Evolutionary conservation across 108 stramenopile genomes (phyloP), one percentile per base, ranked within the genome.

Genomic region (Cyclotella kingstonii): DNA sequence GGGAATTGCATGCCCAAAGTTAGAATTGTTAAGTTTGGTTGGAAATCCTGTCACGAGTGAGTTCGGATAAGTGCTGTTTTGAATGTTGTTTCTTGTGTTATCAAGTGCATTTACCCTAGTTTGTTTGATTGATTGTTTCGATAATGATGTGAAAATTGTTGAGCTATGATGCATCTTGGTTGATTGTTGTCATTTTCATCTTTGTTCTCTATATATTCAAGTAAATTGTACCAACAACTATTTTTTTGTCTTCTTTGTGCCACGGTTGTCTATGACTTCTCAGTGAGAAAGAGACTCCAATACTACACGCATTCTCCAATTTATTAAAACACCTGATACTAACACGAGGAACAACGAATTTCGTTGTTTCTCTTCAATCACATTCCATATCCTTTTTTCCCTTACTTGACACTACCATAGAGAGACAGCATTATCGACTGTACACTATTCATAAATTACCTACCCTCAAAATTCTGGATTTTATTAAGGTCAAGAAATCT

Each of bases 1-100:
- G 45, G 90, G 81, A 21, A 54, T 77, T 49, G 90, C 85, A 15
- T 89, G 79, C 69, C 51, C 74, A 29, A 82, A 84, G 48, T 71
- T 92, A 38, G 75, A 88, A 65, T 75, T 79, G 61, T 64, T 92
- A 45, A 80, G 66, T 51, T 76, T 92, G 40, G 53, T 49, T 35
- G 85, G 85, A 19, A 92, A 92, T 72, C 85, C 90, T 45, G 85
- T 92, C 5, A 85, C 85, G 53, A 77, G 85, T 88, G 74, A 87
- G 86, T 87, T 40, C 79, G 80, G 15, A 55, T 58, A 23, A 4
- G 27, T 50, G 19, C 6, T 38, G 31, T 65, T 27, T 14, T 63
- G 68, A 22, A 31, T 35, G 51, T 50, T 41, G 8, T 50, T 52
- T 45, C 28, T 4, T 30, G 26, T 40, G 12, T 34, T 52, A 7